Conservation (phyloP, 257 asterid species). For the Scutellaria minor region DNA sequence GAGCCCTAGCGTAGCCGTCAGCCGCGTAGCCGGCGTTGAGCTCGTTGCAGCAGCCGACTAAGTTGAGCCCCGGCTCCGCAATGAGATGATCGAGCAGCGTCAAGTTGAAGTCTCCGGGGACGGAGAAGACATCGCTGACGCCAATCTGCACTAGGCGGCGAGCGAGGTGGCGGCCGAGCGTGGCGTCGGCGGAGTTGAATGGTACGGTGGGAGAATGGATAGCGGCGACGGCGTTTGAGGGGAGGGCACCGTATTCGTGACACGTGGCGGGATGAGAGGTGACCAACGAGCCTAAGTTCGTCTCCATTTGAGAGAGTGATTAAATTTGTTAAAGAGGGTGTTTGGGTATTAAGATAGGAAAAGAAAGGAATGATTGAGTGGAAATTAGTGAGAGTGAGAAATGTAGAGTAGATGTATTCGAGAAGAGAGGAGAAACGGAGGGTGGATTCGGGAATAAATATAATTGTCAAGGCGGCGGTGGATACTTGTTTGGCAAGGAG, state of each 20-base stretch:
- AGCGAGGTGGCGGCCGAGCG: conserved; percentile 85
- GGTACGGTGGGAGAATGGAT: conserved; percentile 30
- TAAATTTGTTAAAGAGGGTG: background rate
- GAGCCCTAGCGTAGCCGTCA: conserved; percentile 87
- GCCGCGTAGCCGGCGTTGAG: conserved; percentile 90
- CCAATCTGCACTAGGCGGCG: conserved; percentile 88
- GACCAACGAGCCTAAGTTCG: conserved; percentile 58
- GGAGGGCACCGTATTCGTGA: conserved; percentile 49
- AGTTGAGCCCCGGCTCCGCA: conserved; percentile 78
- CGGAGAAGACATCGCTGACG: conserved; percentile 68
- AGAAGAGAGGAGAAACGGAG: conserved; percentile 10
- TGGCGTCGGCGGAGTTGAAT: conserved; percentile 54
- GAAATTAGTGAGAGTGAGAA: background rate
- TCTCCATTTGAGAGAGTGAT: conserved; percentile 49
- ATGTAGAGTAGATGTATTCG: conserved; percentile 7
- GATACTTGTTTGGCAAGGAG: background rate
- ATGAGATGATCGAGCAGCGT: conserved; percentile 76
- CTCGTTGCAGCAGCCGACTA: conserved; percentile 87
- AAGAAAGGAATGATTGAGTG: background rate
- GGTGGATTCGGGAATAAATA: conserved; percentile 36
- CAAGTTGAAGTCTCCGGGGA: conserved; percentile 78
- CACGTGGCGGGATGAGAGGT: conserved; percentile 44
- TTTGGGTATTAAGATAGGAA: background rate
- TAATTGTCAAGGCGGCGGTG: conserved; percentile 19
- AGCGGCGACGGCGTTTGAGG: conserved; percentile 48